phyloP scores from a whole-genome alignment of 495 filamentous ascomycete species.

The Cudoniella acicularis region DNA sequence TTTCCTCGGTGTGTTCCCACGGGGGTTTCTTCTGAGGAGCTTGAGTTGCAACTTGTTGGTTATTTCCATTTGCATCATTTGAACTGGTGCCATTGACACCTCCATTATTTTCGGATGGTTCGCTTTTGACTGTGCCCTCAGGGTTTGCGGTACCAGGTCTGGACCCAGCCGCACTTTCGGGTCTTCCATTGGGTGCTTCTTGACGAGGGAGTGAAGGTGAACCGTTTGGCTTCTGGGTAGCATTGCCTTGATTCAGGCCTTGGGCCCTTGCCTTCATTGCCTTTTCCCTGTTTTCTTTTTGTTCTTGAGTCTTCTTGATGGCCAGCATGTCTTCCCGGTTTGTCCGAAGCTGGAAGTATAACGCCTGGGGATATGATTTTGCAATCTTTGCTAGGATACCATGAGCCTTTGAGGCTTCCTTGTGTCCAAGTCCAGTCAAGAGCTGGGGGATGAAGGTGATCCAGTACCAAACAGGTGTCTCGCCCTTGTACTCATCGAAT shows the following conservation, averaged over 20 bases:
- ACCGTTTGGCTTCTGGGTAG: slow-evolving; percentile 44
- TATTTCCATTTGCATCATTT: slow-evolving; percentile 20
- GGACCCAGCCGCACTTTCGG: slow-evolving; percentile 33
- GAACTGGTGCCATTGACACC: slow-evolving; percentile 40
- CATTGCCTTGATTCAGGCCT: slow-evolving; percentile 29
- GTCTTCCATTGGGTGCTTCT: slow-evolving; percentile 14
- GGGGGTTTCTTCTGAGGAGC: slow-evolving; percentile 66
- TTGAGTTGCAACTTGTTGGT: slow-evolving; percentile 31
- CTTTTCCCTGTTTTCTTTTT: slow-evolving; percentile 64
- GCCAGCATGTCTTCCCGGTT: slow-evolving; percentile 90
- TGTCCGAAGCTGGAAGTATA: slow-evolving; percentile 92
- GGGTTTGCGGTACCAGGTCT: slow-evolving; percentile 50
- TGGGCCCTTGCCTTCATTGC: slow-evolving; percentile 37
- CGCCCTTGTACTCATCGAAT: slow-evolving; percentile 92
- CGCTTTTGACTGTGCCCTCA: slow-evolving; percentile 40
- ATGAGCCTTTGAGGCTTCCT: slow-evolving; percentile 82
- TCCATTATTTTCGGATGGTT: slow-evolving; percentile 32
- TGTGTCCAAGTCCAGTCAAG: slow-evolving; percentile 80
- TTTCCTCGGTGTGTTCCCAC: slow-evolving; percentile 95
- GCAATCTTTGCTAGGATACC: slow-evolving; percentile 86
- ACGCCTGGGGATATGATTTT: slow-evolving; percentile 86
- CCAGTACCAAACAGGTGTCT: slow-evolving; percentile 98
- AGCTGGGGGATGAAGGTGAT: slow-evolving; percentile 98
- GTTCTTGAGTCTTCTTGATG: slow-evolving; percentile 85
- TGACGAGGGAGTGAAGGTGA: slow-evolving; percentile 31